Percentiles rank a stretch among this genome's conserved stretches.
phyloP scores from a whole-genome alignment of 1,284 basidiomycete genomes.

The Pseudozyma sp. region DNA sequence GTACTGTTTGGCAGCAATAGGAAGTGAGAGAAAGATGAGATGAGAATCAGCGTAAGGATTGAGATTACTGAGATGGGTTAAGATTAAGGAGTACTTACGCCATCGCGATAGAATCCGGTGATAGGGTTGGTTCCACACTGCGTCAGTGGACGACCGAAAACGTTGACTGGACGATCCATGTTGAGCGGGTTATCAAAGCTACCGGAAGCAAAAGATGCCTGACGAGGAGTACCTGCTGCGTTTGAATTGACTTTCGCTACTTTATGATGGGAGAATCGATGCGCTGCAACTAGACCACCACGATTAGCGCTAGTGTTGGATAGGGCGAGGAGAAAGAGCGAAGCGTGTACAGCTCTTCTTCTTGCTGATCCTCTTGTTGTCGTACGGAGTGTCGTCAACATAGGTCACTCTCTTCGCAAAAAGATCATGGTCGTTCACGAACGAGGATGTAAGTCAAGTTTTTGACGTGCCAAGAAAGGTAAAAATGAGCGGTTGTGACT shows the following conservation, averaged over 20 bases:
- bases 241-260: slow-evolving; percentile 9
- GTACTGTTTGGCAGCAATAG: slow-evolving; percentile 16
- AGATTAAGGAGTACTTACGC: slow-evolving; percentile 23
- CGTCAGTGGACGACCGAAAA: slow-evolving; percentile 46
- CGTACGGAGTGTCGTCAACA: slow-evolving; percentile 19
- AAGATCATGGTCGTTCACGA: not conserved
- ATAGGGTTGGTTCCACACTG: slow-evolving; percentile 52
- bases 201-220: slow-evolving; percentile 32
- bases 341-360: slow-evolving; percentile 8
- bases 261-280: slow-evolving; percentile 20
- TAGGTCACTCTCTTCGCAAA: not conserved
- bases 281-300: slow-evolving; percentile 2
- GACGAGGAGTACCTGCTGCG: slow-evolving; percentile 13
- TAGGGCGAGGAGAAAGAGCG: slow-evolving; percentile 22
- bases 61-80: too few species aligned
- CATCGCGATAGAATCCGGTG: slow-evolving; percentile 58
- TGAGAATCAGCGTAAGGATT: not conserved
- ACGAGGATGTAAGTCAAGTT: not conserved
- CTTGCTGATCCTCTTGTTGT: not conserved
- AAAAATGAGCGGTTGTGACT: not conserved
- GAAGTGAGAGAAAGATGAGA: not conserved
- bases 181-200: slow-evolving; percentile 32
- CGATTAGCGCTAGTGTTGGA: not conserved
- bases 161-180: slow-evolving; percentile 55
- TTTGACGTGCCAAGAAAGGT: too few species aligned